Evolutionary conservation across 129 eudicot species (phyloP).

Genomic region (Ambrosia trifida): DNA sequence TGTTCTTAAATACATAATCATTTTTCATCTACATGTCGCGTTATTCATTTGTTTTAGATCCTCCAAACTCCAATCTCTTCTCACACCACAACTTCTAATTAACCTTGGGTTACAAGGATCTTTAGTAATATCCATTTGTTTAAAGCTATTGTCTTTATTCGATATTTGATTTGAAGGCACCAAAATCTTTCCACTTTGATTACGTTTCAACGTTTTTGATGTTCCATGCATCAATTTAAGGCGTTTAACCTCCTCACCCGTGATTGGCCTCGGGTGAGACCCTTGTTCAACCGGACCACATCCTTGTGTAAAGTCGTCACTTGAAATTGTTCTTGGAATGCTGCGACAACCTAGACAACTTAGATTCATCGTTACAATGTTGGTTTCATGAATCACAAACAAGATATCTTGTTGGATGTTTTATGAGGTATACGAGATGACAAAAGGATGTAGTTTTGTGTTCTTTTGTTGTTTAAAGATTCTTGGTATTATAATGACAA

Average conservation of each 20-base stretch:
- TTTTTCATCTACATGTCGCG: no score
- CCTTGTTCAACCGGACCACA: conserved; percentile 17
- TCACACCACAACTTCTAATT: conserved; percentile 50
- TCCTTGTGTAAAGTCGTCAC: conserved; percentile 31
- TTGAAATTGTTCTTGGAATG: conserved; percentile 44
- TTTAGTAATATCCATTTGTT: conserved; percentile 19
- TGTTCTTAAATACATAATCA: no score
- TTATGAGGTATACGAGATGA: conserved; percentile 10
- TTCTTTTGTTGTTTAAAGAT: conserved; percentile 19
- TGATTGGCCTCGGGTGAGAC: conserved; percentile 15
- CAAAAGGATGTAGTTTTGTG: conserved; percentile 8
- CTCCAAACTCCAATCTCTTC: conserved; percentile 58
- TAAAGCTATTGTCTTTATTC: conserved; percentile 15
- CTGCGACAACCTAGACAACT: conserved; percentile 45
- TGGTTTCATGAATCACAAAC: not conserved
- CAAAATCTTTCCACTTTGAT: no score
- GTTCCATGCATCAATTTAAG: conserved; percentile 25
- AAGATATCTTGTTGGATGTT: conserved; percentile 1
- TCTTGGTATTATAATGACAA: conserved; percentile 18
- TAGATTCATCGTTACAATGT: conserved; percentile 25
- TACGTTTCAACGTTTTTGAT: not conserved
- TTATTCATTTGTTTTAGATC: conserved; percentile 29
- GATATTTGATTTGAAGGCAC: no score
- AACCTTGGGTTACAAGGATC: conserved; percentile 33
- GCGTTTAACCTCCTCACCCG: conserved; percentile 19